Base-by-base conservation (phyloP, 129 eudicot species). In the Tagetes erecta region DNA sequence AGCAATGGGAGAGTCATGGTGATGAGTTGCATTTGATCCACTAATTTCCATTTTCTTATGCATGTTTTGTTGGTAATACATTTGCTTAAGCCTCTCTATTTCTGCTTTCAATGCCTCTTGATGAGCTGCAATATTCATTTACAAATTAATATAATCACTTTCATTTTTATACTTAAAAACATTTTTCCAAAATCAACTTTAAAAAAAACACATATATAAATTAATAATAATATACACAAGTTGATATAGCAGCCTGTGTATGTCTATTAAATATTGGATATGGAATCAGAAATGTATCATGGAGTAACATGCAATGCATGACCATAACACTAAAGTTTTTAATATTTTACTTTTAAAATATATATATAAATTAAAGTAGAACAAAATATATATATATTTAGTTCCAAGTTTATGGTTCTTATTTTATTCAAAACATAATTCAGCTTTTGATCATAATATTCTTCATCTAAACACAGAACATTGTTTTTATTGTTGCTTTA, bases 41-140 rank as follows among this genome's bases (percentile, higher is more conserved):
- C 64, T 20, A 20, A 20, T 82, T 42, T 85, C 96, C 81, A 77
- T 83, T 72, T 84, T 85, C 74, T 86, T 90, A 31, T 77, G 67
- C 46, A 80, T 6, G 83, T 82, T 87, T 78, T 92, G 96, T 67
- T 93, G 87, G 74, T 88, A 84, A 71, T 84, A 88, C 73, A 90
- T 78, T 72, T 93, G 92, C 77, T 92, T 93, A 41, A 93, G 86
- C 80, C 98, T 93, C 84, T 90, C 96, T 30, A 93, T 87, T 82
- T 93, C 98, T 77, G 82, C 88, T 81, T 86, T 93, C 91, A 93
- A 55, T 81, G 96, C 96, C 81, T 93, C 98, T 84, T 93, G 98
- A 81, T 93, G 95, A 80, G 96, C 98, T 93, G 79, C 80, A 20
- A 20, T 20, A 72, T n/a, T 9, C 76, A 73, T 53, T 77, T 47